phyloP scores from a whole-genome alignment of 257 asterid genomes.

The Datura wrightii region DNA sequence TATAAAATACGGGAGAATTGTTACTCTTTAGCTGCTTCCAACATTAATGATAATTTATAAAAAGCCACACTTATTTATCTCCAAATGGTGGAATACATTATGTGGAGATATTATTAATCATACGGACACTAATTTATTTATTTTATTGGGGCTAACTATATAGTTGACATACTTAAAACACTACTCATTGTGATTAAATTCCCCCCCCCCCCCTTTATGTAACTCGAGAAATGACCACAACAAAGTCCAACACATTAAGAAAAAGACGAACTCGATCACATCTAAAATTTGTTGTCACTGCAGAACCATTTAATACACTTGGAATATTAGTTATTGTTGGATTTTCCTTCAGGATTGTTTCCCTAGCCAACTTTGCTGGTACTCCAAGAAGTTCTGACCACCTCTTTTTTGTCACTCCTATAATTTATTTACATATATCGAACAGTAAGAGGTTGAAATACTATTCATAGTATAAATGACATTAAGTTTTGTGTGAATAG shows the following conservation, averaged over 20 bases:
- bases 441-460: not conserved
- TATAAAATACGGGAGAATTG: too few species aligned
- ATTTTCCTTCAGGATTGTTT: slow-evolving; percentile 22
- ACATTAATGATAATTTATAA: too few species aligned
- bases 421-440: not conserved
- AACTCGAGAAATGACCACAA: not conserved
- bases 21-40: too few species aligned
- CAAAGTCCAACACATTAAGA: not conserved
- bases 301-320: slow-evolving; percentile 7
- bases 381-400: slow-evolving; percentile 23
- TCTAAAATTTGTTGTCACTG: not conserved
- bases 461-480: not conserved
- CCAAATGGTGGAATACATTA: not conserved
- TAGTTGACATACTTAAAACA: not conserved
- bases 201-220: not conserved
- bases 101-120: not conserved
- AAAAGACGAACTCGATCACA: slow-evolving; percentile 23
- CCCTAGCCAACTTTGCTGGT: slow-evolving; percentile 1
- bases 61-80: not conserved
- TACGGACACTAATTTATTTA: not conserved
- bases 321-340: not conserved
- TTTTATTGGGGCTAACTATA: not conserved
- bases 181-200: not conserved
- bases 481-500: not conserved
- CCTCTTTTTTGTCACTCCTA: not conserved